Evolutionary conservation across 768 basidiomycete species (phyloP).

Genomic region (Xerocomellus chrysenteron): DNA sequence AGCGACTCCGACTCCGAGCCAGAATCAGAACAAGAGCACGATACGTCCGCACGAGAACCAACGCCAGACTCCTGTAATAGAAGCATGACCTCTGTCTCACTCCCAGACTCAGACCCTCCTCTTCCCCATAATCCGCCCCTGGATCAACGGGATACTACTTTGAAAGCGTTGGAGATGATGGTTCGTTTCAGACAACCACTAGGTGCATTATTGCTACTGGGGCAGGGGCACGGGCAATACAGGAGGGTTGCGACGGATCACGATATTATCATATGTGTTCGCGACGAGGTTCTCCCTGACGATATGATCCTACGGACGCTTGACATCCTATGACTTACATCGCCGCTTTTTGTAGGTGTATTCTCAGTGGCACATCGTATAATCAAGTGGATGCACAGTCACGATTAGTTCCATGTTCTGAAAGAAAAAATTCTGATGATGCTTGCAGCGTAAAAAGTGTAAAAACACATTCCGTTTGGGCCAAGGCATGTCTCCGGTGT

Average conservation of each 20-base stretch:
- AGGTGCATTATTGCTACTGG: conserved; percentile 13
- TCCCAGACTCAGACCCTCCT: not conserved
- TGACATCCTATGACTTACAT: not conserved
- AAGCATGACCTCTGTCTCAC: not conserved
- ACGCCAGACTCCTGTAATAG: not conserved
- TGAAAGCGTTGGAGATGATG: not conserved
- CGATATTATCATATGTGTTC: conserved; percentile 11
- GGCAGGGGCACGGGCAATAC: conserved; percentile 6
- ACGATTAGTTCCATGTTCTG: too few species aligned
- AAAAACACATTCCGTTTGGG: too few species aligned
- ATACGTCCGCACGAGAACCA: not conserved
- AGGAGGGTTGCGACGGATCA: conserved; percentile 13
- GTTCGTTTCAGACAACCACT: conserved; percentile 15
- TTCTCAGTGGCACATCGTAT: too few species aligned
- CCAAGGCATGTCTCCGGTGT: too few species aligned
- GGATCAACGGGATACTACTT: not conserved
- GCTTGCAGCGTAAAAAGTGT: too few species aligned
- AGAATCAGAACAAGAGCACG: not conserved
- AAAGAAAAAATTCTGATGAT: too few species aligned
- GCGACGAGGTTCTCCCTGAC: not conserved
- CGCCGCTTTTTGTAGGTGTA: not conserved
- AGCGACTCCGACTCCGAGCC: not conserved
- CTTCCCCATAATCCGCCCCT: not conserved
- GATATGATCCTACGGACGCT: conserved; percentile 9
- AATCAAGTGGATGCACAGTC: too few species aligned